A percentile compares a stretch with the other conserved stretches of the same genome.
Conservation (phyloP, 345 rosid genomes). For the Syzygium grande region DNA sequence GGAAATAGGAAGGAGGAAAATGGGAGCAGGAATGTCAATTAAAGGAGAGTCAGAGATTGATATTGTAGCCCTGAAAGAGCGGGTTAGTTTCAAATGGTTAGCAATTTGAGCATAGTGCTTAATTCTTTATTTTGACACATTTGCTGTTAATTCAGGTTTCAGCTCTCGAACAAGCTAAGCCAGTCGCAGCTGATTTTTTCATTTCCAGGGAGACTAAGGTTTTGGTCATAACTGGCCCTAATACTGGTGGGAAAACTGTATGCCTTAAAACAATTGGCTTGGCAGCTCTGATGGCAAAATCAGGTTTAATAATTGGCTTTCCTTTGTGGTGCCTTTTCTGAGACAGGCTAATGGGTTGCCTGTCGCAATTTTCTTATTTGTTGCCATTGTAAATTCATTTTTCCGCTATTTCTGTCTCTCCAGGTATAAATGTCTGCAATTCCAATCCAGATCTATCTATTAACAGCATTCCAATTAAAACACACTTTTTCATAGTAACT, state of each 20-base stretch:
- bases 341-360: not conserved
- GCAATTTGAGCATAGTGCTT: not conserved
- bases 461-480: not conserved
- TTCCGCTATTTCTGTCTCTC: not conserved
- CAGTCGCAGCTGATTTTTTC: slow-evolving; percentile 75
- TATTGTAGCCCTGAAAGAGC: slow-evolving; percentile 19
- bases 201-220: slow-evolving; percentile 60
- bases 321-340: not conserved
- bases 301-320: slow-evolving; percentile 35
- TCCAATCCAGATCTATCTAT: not conserved
- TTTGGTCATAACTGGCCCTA: slow-evolving; percentile 88
- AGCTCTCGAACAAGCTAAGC: slow-evolving; percentile 38
- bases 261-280: slow-evolving; percentile 91
- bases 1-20: slow-evolving; percentile 37
- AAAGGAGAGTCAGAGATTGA: slow-evolving; percentile 16
- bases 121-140: not conserved
- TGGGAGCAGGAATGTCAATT: slow-evolving; percentile 10
- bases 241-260: slow-evolving; percentile 93
- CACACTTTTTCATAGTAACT: not conserved
- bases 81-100: slow-evolving; percentile 17
- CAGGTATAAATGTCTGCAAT: not conserved
- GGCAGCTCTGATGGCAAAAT: slow-evolving; percentile 94
- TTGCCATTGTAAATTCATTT: not conserved
- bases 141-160: slow-evolving; percentile 28
- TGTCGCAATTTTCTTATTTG: not conserved